These are phyloP conservation scores for Thuidium tamariscinum DNA, from an alignment of 225 moss, liverwort and hornwort species.

Conservation along the genomic window DNA sequence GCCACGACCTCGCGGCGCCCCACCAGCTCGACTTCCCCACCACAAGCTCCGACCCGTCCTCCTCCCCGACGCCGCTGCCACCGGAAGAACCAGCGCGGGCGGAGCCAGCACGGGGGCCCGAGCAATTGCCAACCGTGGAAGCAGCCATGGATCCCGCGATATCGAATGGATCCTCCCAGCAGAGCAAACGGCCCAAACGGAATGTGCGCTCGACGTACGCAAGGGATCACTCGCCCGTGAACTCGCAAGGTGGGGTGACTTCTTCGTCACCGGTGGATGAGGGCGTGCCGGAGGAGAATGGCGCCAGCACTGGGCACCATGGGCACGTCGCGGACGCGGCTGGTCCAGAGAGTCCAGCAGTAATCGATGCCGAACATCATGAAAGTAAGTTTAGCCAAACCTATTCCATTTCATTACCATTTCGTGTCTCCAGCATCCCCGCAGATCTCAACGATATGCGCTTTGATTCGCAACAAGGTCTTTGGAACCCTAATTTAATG, in stretches of 20 bases:
- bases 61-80: background rate
- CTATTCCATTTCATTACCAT: background rate
- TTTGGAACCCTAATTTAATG: background rate
- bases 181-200: constrained; percentile 23
- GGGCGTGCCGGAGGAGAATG: constrained; percentile 19
- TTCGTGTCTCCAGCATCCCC: background rate
- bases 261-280: constrained; percentile 22
- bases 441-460: background rate
- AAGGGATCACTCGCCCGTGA: constrained; percentile 8
- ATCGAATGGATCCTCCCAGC: constrained; percentile 35
- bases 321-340: background rate
- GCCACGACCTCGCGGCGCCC: constrained; percentile 9
- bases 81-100: background rate
- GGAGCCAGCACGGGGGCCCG: background rate
- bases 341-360: constrained; percentile 24
- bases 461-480: background rate
- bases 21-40: constrained; percentile 26
- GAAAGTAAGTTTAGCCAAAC: background rate
- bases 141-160: background rate
- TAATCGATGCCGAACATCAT: constrained; percentile 34
- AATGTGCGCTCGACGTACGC: constrained; percentile 18
- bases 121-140: background rate
- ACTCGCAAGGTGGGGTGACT: constrained; percentile 36
- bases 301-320: constrained; percentile 1
- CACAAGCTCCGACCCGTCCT: background rate